phyloP scores from a whole-genome alignment of 2,329 filamentous ascomycete species.

The Biscogniauxia mediterranea region DNA sequence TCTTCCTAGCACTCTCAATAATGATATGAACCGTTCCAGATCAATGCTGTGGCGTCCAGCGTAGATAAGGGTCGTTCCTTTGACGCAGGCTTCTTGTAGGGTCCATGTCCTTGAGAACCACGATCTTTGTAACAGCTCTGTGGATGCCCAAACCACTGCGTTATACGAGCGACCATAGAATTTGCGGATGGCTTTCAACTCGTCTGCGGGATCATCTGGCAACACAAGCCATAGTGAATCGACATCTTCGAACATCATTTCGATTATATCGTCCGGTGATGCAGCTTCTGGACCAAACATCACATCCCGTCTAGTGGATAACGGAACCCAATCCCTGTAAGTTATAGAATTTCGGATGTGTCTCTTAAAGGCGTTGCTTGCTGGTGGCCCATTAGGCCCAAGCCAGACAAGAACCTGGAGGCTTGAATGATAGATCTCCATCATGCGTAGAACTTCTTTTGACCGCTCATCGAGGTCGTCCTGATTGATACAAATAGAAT shows the following conservation, averaged over 20 bases:
- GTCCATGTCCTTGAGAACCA: slow-evolving; percentile 25
- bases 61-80: not conserved
- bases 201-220: too few species aligned
- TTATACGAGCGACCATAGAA: slow-evolving; percentile 8
- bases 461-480: slow-evolving; percentile 11
- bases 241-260: slow-evolving; percentile 15
- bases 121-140: slow-evolving; percentile 6
- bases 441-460: slow-evolving; percentile 12
- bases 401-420: slow-evolving; percentile 15
- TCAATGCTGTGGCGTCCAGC: slow-evolving; percentile 11
- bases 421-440: slow-evolving; percentile 12
- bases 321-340: too few species aligned
- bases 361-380: not conserved
- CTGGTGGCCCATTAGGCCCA: slow-evolving; percentile 7
- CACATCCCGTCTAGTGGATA: too few species aligned
- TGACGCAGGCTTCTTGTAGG: slow-evolving; percentile 19
- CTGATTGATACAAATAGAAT: slow-evolving; percentile 22
- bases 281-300: too few species aligned
- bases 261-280: slow-evolving; percentile 8
- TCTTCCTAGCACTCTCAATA: too few species aligned
- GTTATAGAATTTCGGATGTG: not conserved
- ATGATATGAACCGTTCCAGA: not conserved
- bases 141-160: not conserved
- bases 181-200: too few species aligned
- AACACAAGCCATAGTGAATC: too few species aligned